Percentiles rank a stretch among this genome's conserved stretches.
These are phyloP conservation scores for Nothophytophthora sp. DNA, from an alignment of 352 stramenopile genomes.

Conservation along the genomic window DNA sequence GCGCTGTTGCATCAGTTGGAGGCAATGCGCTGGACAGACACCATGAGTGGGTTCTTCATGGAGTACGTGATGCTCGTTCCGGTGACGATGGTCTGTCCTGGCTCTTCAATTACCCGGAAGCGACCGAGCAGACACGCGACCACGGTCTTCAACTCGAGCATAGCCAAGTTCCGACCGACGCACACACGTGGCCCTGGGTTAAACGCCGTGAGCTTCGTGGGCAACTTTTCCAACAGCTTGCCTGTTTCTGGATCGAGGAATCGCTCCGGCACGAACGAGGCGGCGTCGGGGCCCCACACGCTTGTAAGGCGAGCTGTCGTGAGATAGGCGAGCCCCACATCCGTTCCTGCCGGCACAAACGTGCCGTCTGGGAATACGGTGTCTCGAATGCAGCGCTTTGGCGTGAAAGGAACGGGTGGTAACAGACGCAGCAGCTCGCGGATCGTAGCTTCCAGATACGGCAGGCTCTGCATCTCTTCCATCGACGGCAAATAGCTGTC, in stretches of 20 bases:
- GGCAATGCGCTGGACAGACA: slow-evolving; percentile 20
- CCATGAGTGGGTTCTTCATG: slow-evolving; percentile 33
- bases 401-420: slow-evolving; percentile 38
- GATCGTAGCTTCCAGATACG: slow-evolving; percentile 65
- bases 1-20: too few relatives aligned
- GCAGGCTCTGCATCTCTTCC: slow-evolving; percentile 47
- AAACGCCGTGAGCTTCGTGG: slow-evolving; percentile 72
- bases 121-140: slow-evolving; percentile 43
- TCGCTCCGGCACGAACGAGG: slow-evolving; percentile 27
- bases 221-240: slow-evolving; percentile 36
- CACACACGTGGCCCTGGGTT: slow-evolving; percentile 65
- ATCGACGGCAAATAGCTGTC: slow-evolving; percentile 33
- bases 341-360: slow-evolving; percentile 48
- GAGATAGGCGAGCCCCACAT: slow-evolving; percentile 53
- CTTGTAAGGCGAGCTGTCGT: slow-evolving; percentile 40
- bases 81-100: slow-evolving; percentile 29
- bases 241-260: slow-evolving; percentile 50
- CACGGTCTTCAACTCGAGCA: slow-evolving; percentile 76
- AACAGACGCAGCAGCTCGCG: slow-evolving; percentile 66
- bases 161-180: slow-evolving; percentile 58
- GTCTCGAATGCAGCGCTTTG: slow-evolving; percentile 38
- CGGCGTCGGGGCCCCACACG: slow-evolving; percentile 66
- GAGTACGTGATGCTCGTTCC: slow-evolving; percentile 37
- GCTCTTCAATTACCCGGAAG: slow-evolving; percentile 43
- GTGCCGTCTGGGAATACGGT: slow-evolving; percentile 69